Evolutionary conservation across 1,139 yeast genomes (phyloP).

Genomic region (Candida neerlandica): DNA sequence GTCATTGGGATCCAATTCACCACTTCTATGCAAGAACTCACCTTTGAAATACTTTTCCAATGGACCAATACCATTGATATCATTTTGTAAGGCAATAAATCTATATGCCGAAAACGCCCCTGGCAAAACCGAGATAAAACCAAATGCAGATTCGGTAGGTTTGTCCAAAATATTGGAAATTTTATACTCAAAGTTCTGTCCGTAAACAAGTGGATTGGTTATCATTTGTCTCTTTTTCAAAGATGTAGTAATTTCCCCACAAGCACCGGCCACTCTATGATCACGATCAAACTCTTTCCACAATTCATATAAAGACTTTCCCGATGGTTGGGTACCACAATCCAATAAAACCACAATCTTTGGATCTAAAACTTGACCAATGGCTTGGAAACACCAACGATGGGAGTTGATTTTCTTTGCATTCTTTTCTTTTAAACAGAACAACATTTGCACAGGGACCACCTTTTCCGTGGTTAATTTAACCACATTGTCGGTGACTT

Average conservation of each 20-base stretch:
- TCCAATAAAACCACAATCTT: slow-evolving; percentile 46
- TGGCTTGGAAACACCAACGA: slow-evolving; percentile 55
- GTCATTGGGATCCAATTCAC: slow-evolving; percentile 48
- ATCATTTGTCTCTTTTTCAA: slow-evolving; percentile 43
- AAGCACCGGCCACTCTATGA: slow-evolving; percentile 53
- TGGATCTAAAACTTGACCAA: slow-evolving; percentile 48
- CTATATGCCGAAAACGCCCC: slow-evolving; percentile 52
- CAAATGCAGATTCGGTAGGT: slow-evolving; percentile 50
- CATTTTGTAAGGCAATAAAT: slow-evolving; percentile 44
- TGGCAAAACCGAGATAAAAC: slow-evolving; percentile 49
- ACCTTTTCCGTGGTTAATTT: slow-evolving; percentile 51
- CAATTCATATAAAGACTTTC: slow-evolving; percentile 47
- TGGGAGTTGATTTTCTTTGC: slow-evolving; percentile 53
- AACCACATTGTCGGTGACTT: slow-evolving; percentile 46
- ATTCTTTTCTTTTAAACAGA: slow-evolving; percentile 49
- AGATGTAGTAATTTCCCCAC: slow-evolving; percentile 52
- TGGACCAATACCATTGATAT: slow-evolving; percentile 47
- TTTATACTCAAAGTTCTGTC: slow-evolving; percentile 51
- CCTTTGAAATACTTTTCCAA: slow-evolving; percentile 53
- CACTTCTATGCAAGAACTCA: slow-evolving; percentile 49
- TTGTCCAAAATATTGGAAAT: slow-evolving; percentile 49
- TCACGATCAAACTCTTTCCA: slow-evolving; percentile 54
- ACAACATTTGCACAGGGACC: slow-evolving; percentile 50
- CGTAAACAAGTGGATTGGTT: slow-evolving; percentile 50
- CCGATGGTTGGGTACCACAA: slow-evolving; percentile 53